Evolutionary conservation across 306 rosid species (phyloP).

Genomic region (Inga laurina): DNA sequence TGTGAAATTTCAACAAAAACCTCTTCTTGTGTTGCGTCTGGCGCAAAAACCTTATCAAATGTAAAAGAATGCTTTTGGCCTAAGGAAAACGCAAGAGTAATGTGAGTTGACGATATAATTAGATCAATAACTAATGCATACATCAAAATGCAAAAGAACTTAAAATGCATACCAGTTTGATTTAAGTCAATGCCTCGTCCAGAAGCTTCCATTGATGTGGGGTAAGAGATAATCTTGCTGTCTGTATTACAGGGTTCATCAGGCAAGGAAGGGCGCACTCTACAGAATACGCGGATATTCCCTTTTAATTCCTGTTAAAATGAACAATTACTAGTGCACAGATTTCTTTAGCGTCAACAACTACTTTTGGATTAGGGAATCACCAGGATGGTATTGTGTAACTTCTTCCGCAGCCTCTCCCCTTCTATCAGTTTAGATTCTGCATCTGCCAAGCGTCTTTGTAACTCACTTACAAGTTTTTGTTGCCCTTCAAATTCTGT

Average conservation of each 20-base stretch:
- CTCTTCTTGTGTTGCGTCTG: slow-evolving; percentile 82
- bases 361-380: slow-evolving; percentile 17
- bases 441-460: slow-evolving; percentile 70
- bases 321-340: slow-evolving; percentile 30
- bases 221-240: slow-evolving; percentile 74
- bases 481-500: slow-evolving; percentile 80
- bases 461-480: slow-evolving; percentile 62
- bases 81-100: slow-evolving; percentile 39
- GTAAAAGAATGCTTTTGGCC: slow-evolving; percentile 93
- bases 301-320: slow-evolving; percentile 85
- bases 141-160: slow-evolving; percentile 15
- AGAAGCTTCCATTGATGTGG: slow-evolving; percentile 76
- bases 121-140: slow-evolving; percentile 14
- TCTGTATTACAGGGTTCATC: slow-evolving; percentile 68
- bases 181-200: slow-evolving; percentile 79
- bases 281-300: slow-evolving; percentile 96
- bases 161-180: slow-evolving; percentile 65
- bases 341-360: slow-evolving; percentile 12
- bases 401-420: slow-evolving; percentile 83
- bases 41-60: slow-evolving; percentile 84
- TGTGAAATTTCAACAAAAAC: slow-evolving; percentile 93
- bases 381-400: slow-evolving; percentile 96
- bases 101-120: slow-evolving; percentile 28
- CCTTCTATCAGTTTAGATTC: slow-evolving; percentile 90
- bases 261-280: slow-evolving; percentile 87